Percentiles rank a stretch among this genome's conserved stretches.
Conservation (phyloP, 2,329 filamentous ascomycete species). For the Tolypocladium pustulatum region DNA sequence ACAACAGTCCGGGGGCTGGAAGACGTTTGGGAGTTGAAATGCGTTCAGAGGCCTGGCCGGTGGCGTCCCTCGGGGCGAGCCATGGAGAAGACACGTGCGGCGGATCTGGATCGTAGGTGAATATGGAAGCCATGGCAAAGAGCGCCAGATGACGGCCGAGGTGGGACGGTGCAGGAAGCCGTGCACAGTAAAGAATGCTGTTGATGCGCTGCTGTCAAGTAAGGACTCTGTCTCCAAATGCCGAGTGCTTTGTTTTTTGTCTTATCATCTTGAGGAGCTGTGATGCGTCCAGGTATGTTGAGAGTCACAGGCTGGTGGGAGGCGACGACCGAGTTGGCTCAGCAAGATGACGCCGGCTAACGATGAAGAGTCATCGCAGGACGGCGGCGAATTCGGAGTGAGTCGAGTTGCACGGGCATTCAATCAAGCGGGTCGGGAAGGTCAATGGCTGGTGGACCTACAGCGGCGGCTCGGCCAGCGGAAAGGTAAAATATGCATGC, state of each 20-base stretch:
- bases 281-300: neutral
- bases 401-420: neutral
- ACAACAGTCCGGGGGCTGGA: constrained; percentile 30
- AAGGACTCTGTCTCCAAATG: neutral
- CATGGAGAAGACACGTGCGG: constrained; percentile 86
- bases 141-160: neutral
- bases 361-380: neutral
- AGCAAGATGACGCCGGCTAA: neutral
- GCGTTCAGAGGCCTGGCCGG: constrained; percentile 21
- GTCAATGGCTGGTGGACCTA: neutral
- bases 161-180: neutral
- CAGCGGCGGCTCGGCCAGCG: neutral
- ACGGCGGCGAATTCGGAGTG: neutral
- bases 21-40: constrained; percentile 12
- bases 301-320: neutral
- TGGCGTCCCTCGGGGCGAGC: constrained; percentile 47
- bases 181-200: neutral
- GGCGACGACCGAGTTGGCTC: neutral
- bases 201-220: neutral
- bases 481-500: neutral
- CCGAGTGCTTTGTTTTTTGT: neutral
- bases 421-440: neutral
- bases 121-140: constrained; percentile 73
- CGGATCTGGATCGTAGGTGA: constrained; percentile 85
- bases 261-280: neutral